Base-by-base conservation (phyloP, 2,329 filamentous ascomycete genomes). In the Tolypocladium tropicale region DNA sequence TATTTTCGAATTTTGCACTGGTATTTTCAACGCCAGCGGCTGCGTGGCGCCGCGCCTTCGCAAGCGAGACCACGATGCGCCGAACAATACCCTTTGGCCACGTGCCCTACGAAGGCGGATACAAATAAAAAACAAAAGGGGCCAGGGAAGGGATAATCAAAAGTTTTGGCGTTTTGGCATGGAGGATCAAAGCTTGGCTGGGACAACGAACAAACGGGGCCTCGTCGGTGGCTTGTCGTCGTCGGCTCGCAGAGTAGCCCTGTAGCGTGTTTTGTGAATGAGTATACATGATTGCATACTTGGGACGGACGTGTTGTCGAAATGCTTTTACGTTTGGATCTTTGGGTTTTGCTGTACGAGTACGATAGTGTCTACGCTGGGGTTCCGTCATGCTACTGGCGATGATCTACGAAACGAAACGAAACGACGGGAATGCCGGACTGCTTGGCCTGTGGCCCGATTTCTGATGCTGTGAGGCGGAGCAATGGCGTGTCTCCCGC, bases 191-290 rank as follows among this genome's bases (percentile, higher is more conserved):
- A 21, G 18, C 28, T 50, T 50, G 28, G 18, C 28, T 2, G 46
- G 46, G 28, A 33, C 46, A 21, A 50, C 32, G n/a, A 30, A 32
- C 46, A n/a, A 48, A 18, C 6, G 28, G 46, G 46, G 28, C 28
- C 6, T 30, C 12, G 18, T 49, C 51, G 30, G 51, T 53, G 51
- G 51, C 51, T 39, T 39, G 34, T 4, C 21, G 28, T 50, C 46
- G 28, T 50, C 28, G 46, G 51, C 51, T 53, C 23, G 51, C 32
- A 39, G 23, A 53, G 34, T 41, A 53, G 34, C 51, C 51, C 51
- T 53, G 14, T 53, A 53, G 51, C 51, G 34, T 53, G 51, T 30
- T 39, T 53, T 52, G 50, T 53, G 23, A 53, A 53, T 53, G 32
- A 41, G 34, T 32, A 53, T 34, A 11, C 12, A 12, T 53, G 34